These are phyloP conservation scores for Magnusiomyces clavatus DNA, from an alignment of 1,139 yeast genomes.

Conservation along the genomic window DNA sequence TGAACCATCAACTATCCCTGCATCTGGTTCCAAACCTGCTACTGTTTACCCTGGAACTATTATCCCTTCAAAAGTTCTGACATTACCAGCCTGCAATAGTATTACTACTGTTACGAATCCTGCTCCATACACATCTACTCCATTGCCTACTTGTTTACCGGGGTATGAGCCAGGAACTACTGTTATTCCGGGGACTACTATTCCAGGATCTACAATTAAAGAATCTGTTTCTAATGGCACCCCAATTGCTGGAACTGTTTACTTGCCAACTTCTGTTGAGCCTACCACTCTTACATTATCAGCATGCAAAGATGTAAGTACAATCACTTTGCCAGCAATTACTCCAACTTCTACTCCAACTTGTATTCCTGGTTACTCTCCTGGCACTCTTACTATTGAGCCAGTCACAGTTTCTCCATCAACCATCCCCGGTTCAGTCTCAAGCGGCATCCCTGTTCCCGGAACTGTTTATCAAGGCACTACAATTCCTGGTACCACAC, in stretches of 20 bases:
- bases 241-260: constrained; percentile 5
- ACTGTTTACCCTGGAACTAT: constrained; percentile 8
- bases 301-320: constrained; percentile 6
- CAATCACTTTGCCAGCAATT: constrained; percentile 7
- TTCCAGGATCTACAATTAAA: background rate
- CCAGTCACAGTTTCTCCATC: background rate
- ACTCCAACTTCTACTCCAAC: background rate
- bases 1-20: constrained; percentile 1
- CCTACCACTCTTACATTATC: constrained; percentile 4
- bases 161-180: constrained; percentile 5
- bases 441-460: constrained; percentile 3
- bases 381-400: constrained; percentile 5
- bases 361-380: background rate
- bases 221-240: constrained; percentile 5
- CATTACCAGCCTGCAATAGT: constrained; percentile 3
- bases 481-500: constrained; percentile 1
- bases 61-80: constrained; percentile 5
- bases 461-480: constrained; percentile 5
- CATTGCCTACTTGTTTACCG: constrained; percentile 2
- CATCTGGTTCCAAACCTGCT: background rate
- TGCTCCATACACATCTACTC: background rate
- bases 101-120: background rate
- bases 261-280: background rate
- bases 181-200: constrained; percentile 6
- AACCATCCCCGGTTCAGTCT: constrained; percentile 1